A percentile compares a stretch with the other conserved stretches of the same genome.
Conservation (phyloP, 495 filamentous ascomycete species). For the Xylaria acuta region DNA sequence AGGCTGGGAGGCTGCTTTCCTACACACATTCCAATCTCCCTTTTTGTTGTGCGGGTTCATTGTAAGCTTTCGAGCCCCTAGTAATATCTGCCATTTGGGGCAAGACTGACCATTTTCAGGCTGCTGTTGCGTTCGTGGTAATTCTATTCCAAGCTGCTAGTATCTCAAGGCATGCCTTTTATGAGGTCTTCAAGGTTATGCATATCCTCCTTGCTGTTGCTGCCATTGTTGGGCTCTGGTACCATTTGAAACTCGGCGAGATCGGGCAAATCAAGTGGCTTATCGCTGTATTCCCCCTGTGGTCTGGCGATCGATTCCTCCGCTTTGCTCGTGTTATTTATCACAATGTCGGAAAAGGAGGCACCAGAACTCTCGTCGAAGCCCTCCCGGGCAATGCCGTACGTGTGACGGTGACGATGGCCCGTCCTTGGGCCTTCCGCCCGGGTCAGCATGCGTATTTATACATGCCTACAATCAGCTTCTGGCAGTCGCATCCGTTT, state of each 20-base stretch:
- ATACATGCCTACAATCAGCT: slow-evolving; percentile 77
- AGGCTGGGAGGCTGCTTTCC: slow-evolving; percentile 55
- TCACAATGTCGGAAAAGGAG: slow-evolving; percentile 70
- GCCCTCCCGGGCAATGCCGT: slow-evolving; percentile 69
- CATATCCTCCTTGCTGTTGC: slow-evolving; percentile 74
- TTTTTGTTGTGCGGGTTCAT: slow-evolving; percentile 62
- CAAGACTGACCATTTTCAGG: slow-evolving; percentile 46
- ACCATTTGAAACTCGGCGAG: slow-evolving; percentile 68
- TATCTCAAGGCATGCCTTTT: slow-evolving; percentile 83
- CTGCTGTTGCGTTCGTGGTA: slow-evolving; percentile 64
- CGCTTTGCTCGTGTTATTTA: slow-evolving; percentile 63
- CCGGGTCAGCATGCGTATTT: slow-evolving; percentile 83
- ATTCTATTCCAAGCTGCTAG: slow-evolving; percentile 77
- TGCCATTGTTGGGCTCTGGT: slow-evolving; percentile 69
- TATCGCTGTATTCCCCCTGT: slow-evolving; percentile 65
- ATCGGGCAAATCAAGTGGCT: slow-evolving; percentile 69
- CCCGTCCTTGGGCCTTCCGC: slow-evolving; percentile 74
- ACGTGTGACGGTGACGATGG: slow-evolving; percentile 76
- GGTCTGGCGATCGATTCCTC: slow-evolving; percentile 66
- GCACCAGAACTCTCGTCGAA: slow-evolving; percentile 65
- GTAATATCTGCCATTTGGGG: background rate
- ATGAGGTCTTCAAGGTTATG: slow-evolving; percentile 81
- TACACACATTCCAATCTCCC: slow-evolving; percentile 40
- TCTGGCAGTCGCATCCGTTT: slow-evolving; percentile 74
- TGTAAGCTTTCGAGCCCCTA: slow-evolving; percentile 47